Evolutionary conservation across 2,329 filamentous ascomycete genomes (phyloP), one percentile per base, ranked within the genome.

Genomic region (Elsinoe perseae): DNA sequence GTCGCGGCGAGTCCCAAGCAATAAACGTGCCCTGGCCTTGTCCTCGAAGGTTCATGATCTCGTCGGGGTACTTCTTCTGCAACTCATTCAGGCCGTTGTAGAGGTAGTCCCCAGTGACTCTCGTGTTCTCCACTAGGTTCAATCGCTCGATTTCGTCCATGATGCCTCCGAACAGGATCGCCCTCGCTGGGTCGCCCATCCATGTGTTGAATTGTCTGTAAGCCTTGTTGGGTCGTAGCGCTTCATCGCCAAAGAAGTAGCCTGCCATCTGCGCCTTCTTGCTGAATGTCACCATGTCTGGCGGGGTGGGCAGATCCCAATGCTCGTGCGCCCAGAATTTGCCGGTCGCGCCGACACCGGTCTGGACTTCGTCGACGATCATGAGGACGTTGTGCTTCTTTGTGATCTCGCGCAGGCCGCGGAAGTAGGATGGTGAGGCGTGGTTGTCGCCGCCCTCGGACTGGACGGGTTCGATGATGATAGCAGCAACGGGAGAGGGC

Each of bases 171-270:
- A 92, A 93, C 60, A 95, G 78, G 59, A 95, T 75, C 9, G 86
- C 87, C 58, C 87, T 83, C 10, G 85, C 83, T 3, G 89, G 89
- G 72, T 95, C 89, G 64, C 89, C 89, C 85, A 95, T 93, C 89
- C 89, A 95, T 50, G 89, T 95, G 78, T 95, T 95, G 80, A 95
- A 95, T 73, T 95, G 89, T 59, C 89, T 84, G 77, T 93, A 95
- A 3, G 89, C 85, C 78, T 89, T 89, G 77, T 93, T 93, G 60
- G 89, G 89, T 4, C 87, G 80, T 63, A 95, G 78, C 25, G 80
- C 82, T 10, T 82, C 79, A 77, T 91, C 84, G 59, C 85, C 85
- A 69, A 83, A 95, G 78, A 91, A 95, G 79, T 90, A 95, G 30
- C 89, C 89, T 3, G 89, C 89, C 1, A 89, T 87, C 74, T 95